Percentiles rank a stretch among this genome's conserved stretches.
phyloP scores from a whole-genome alignment of 176 grass and related monocot species.

The Carex littledalei region DNA sequence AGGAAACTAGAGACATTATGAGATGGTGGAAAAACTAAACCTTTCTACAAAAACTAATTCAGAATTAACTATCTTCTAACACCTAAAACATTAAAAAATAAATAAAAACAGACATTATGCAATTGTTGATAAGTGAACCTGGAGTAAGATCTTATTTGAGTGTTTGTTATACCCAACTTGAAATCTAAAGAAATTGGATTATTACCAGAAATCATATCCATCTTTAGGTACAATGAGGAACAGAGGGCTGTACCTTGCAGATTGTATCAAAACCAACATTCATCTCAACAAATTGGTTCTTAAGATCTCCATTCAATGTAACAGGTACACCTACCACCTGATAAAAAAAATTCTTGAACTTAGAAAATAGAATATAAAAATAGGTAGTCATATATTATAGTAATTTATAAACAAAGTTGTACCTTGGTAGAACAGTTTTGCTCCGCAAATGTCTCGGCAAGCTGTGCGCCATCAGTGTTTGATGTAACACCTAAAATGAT shows the following conservation, averaged over 20 bases:
- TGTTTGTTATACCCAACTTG: neutral
- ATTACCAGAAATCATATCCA: neutral
- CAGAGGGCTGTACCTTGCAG: conserved; percentile 60
- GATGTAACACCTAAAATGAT: conserved; percentile 84
- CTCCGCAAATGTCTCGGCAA: conserved; percentile 96
- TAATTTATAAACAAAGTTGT: neutral
- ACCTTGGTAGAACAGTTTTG: conserved; percentile 93
- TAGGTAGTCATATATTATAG: neutral
- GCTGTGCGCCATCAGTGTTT: conserved; percentile 91
- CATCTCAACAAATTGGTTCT: conserved; percentile 96
- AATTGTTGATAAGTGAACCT: neutral
- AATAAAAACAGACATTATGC: neutral
- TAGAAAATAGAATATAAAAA: neutral
- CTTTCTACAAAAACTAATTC: neutral
- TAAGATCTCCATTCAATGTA: conserved; percentile 97
- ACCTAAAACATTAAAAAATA: neutral
- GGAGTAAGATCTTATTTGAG: neutral
- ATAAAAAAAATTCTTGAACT: conserved; percentile 1
- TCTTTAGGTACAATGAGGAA: neutral
- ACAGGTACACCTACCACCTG: conserved; percentile 98
- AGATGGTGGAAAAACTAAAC: neutral
- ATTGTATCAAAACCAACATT: conserved; percentile 99
- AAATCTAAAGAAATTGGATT: neutral
- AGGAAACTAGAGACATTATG: neutral
- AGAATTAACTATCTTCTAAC: neutral